phyloP scores from a whole-genome alignment of 371 early-diverging fungal genomes.

The Mucor lusitanicus region DNA sequence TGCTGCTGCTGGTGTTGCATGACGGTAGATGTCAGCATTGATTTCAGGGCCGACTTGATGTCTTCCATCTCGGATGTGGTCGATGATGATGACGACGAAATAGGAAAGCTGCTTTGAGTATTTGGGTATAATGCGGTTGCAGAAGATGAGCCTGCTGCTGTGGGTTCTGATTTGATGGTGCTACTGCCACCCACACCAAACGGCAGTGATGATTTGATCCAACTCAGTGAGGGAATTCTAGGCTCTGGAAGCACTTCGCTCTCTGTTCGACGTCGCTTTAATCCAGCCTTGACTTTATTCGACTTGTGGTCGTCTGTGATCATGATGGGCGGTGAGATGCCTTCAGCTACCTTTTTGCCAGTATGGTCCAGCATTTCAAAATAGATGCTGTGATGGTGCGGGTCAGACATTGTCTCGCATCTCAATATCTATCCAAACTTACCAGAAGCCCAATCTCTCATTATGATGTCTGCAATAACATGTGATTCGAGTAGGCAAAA shows the following conservation, averaged over 20 bases:
- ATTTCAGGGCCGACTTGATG: conserved; percentile 6
- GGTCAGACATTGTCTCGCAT: background rate
- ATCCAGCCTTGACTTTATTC: conserved; percentile 63
- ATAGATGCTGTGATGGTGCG: conserved; percentile 51
- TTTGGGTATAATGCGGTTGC: background rate
- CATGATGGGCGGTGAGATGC: conserved; percentile 91
- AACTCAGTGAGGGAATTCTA: conserved; percentile 6
- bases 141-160: background rate
- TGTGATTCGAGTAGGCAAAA: conserved; percentile 90
- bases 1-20: conserved; percentile 7
- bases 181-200: background rate
- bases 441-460: conserved; percentile 88
- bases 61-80: background rate
- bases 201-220: conserved; percentile 17
- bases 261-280: conserved; percentile 49
- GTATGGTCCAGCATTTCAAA: conserved; percentile 77
- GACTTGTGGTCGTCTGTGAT: conserved; percentile 97
- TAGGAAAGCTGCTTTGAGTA: background rate
- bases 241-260: conserved; percentile 25
- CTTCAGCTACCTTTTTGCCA: conserved; percentile 73
- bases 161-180: conserved; percentile 1
- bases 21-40: background rate
- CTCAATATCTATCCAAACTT: background rate
- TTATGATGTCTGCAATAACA: conserved; percentile 95
- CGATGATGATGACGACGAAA: background rate